Evolutionary conservation across 495 filamentous ascomycete genomes (phyloP).

Genomic region (Cladorrhinum samala): DNA sequence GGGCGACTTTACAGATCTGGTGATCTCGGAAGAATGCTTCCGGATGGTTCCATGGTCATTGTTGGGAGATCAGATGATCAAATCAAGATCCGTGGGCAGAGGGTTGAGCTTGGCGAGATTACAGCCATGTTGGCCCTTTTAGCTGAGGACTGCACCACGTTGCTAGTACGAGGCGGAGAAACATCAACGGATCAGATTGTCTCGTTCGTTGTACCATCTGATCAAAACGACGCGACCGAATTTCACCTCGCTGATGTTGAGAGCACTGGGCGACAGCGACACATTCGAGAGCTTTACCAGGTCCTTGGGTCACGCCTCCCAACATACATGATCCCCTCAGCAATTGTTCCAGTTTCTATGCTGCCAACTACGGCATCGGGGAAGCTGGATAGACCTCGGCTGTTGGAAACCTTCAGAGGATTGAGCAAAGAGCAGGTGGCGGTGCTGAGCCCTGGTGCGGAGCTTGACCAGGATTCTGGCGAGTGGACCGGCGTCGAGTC

Average conservation of each 20-base stretch:
- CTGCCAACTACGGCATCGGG: slow-evolving; percentile 59
- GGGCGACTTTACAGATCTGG: slow-evolving; percentile 68
- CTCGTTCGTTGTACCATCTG: slow-evolving; percentile 50
- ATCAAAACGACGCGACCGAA: background rate
- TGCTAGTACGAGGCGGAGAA: slow-evolving; percentile 27
- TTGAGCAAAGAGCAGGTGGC: slow-evolving; percentile 16
- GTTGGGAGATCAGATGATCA: slow-evolving; percentile 71
- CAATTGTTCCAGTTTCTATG: slow-evolving; percentile 57
- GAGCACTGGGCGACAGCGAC: slow-evolving; percentile 1
- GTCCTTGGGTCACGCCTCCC: slow-evolving; percentile 43
- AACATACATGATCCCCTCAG: slow-evolving; percentile 62
- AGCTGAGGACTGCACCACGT: slow-evolving; percentile 44
- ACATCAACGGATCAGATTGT: slow-evolving; percentile 41
- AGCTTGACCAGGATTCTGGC: slow-evolving; percentile 30
- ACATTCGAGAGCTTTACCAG: slow-evolving; percentile 36
- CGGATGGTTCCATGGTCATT: slow-evolving; percentile 64
- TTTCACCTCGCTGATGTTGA: slow-evolving; percentile 26
- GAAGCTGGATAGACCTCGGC: slow-evolving; percentile 48
- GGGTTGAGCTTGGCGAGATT: slow-evolving; percentile 75
- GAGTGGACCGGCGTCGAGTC: slow-evolving; percentile 48
- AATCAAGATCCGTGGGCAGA: slow-evolving; percentile 75
- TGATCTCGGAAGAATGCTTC: slow-evolving; percentile 64
- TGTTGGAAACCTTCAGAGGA: slow-evolving; percentile 14
- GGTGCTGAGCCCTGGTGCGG: slow-evolving; percentile 15
- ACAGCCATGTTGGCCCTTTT: slow-evolving; percentile 47